Evolutionary conservation across 495 filamentous ascomycete genomes (phyloP), one percentile per base, ranked within the genome.

Genomic region (Hypoxylon lenormandii): DNA sequence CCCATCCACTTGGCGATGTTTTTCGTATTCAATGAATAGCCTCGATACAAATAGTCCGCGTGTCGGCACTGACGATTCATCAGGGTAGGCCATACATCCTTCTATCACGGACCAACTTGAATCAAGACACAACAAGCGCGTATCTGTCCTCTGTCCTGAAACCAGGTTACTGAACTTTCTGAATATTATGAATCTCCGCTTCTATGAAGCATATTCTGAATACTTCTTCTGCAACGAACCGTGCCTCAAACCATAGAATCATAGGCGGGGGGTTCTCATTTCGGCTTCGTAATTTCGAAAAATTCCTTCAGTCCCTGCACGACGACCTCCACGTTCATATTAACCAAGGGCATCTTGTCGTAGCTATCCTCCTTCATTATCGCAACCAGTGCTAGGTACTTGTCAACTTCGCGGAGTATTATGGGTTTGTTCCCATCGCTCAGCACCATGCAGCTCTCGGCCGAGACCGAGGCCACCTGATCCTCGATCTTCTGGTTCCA

Each of bases 321-420:
- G 3, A 84, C 82, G 0, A 81, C 82, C 40, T 83, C 84, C 0
- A 86, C 83, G 69, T 87, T 87, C 80, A 85, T 81, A 26, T 82
- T 85, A 51, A 87, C 82, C 53, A 85, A 74, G 8, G 85, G 84
- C 85, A 87, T 86, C 76, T 84, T 85, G 46, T 83, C 83, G 55
- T 85, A 85, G 26, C 79, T 83, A 16, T 84, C 83, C 59, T 92
- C 89, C 67, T 87, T 89, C 75, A 91, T 91, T 60, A 92, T 87
- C 4, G 89, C 91, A 21, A 93, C 90, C 11, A 93, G 83, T 12
- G 90, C 90, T 15, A 93, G 81, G 66, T 85, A 97, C 85, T 92
- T 92, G 76, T 96, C 93, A 73, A 97, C 93, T 81, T 97, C 93
- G 69, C 92, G 83, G 64, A 96, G 79, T 79, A 97, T 93, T 37